A percentile compares a stretch with the other conserved stretches of the same genome.
Evolutionary conservation across 306 rosid species (phyloP).

Genomic region (Sicyos baderoa): DNA sequence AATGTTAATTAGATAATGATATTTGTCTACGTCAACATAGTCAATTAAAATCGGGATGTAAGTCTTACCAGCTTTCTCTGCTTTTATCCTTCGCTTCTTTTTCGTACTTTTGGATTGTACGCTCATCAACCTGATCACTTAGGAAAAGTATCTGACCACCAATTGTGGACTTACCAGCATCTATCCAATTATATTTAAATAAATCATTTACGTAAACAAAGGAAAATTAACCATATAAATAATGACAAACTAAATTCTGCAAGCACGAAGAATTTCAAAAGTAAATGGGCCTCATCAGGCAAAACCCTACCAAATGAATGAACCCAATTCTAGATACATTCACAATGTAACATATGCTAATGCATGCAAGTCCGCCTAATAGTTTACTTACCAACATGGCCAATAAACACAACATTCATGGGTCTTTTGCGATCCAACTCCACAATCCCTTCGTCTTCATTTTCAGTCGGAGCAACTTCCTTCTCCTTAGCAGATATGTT

Average conservation of each 20-base stretch:
- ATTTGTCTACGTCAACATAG: conserved; percentile 12
- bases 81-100: conserved; percentile 99
- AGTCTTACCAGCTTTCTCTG: conserved; percentile 93
- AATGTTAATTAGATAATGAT: not conserved
- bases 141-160: conserved; percentile 99
- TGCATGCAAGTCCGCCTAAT: conserved; percentile 7
- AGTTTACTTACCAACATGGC: conserved; percentile 80
- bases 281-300: not conserved
- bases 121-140: conserved; percentile 93
- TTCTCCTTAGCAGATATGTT: conserved; percentile 25
- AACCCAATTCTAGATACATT: not conserved
- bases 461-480: conserved; percentile 28
- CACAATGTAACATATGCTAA: not conserved
- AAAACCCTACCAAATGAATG: not conserved
- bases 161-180: conserved; percentile 96
- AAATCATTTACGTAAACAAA: not conserved
- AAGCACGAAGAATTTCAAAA: not conserved
- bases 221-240: not conserved
- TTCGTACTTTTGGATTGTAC: conserved; percentile 93
- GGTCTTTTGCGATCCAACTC: conserved; percentile 52
- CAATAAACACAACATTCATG: conserved; percentile 87
- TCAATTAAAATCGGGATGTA: not conserved
- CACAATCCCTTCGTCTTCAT: conserved; percentile 26
- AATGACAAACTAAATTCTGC: not conserved
- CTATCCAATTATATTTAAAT: conserved; percentile 30